Percentiles rank a stretch among this genome's conserved stretches.
Conservation (phyloP, 768 basidiomycete genomes). For the Mycena venus region DNA sequence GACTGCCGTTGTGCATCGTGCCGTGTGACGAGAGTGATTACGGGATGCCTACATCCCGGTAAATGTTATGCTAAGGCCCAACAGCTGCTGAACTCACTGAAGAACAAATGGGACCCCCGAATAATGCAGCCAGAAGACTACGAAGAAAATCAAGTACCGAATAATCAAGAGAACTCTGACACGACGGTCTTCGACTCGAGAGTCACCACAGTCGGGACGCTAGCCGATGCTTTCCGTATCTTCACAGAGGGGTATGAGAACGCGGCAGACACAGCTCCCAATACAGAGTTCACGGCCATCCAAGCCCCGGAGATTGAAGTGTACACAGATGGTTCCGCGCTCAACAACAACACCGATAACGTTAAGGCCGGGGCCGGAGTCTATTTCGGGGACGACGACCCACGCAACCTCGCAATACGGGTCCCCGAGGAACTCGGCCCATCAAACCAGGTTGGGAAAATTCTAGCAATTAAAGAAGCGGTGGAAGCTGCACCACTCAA, state of each 20-base stretch:
- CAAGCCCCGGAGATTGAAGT: background rate
- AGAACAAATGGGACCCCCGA: slow-evolving; percentile 18
- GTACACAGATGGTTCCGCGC: background rate
- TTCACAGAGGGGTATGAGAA: background rate
- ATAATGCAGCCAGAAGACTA: slow-evolving; percentile 14
- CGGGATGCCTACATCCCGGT: background rate
- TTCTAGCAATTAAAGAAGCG: background rate
- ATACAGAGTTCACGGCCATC: background rate
- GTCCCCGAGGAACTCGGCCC: background rate
- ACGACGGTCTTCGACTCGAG: background rate
- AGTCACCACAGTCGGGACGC: background rate
- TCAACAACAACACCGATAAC: too few relatives aligned
- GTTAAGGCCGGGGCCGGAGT: too few relatives aligned
- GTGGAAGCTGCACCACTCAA: too few relatives aligned
- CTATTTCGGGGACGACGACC: too few relatives aligned
- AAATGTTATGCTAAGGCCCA: slow-evolving; percentile 1
- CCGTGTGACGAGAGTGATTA: background rate
- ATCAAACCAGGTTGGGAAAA: background rate
- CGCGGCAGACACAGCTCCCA: background rate
- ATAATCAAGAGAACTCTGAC: background rate
- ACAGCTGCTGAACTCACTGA: background rate
- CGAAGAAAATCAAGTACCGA: background rate
- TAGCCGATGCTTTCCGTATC: slow-evolving; percentile 17
- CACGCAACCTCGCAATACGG: too few relatives aligned
- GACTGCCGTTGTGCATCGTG: slow-evolving; percentile 14